Conservation (phyloP, 192 early-diverging fungal species). For the Lunasporangiospora selenospora region DNA sequence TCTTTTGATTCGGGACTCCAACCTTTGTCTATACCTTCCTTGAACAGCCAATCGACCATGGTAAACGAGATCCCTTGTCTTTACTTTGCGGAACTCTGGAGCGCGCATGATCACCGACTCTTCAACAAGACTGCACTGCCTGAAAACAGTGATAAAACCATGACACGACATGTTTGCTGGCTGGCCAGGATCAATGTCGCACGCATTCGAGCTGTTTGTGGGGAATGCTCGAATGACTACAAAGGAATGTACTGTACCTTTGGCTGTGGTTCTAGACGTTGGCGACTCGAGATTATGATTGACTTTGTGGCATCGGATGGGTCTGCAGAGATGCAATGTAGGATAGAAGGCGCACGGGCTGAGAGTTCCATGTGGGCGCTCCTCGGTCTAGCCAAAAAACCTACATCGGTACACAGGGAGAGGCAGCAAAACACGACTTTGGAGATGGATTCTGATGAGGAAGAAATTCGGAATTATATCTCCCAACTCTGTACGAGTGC, state of each 20-base stretch:
- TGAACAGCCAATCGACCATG: too few species aligned
- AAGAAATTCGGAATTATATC: background rate
- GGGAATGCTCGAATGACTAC: constrained; percentile 21
- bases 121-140: too few species aligned
- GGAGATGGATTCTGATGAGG: too few species aligned
- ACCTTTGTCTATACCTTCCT: too few species aligned
- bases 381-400: background rate
- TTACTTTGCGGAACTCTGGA: too few species aligned
- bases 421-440: too few species aligned
- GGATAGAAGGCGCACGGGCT: constrained; percentile 8
- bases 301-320: constrained; percentile 21
- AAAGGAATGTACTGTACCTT: constrained; percentile 6
- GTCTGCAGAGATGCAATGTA: constrained; percentile 2
- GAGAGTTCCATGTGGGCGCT: constrained; percentile 32
- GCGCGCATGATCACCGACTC: too few species aligned
- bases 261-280: constrained; percentile 16
- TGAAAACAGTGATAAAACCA: too few species aligned
- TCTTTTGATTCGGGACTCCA: too few species aligned
- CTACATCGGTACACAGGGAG: background rate
- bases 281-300: constrained; percentile 17
- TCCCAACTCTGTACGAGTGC: background rate
- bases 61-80: too few species aligned
- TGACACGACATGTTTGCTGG: constrained; percentile 20
- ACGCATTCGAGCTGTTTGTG: constrained; percentile 15
- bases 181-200: constrained; percentile 4